Base-by-base conservation (phyloP, 768 basidiomycete genomes). In the Rhodotorula babjevae region DNA sequence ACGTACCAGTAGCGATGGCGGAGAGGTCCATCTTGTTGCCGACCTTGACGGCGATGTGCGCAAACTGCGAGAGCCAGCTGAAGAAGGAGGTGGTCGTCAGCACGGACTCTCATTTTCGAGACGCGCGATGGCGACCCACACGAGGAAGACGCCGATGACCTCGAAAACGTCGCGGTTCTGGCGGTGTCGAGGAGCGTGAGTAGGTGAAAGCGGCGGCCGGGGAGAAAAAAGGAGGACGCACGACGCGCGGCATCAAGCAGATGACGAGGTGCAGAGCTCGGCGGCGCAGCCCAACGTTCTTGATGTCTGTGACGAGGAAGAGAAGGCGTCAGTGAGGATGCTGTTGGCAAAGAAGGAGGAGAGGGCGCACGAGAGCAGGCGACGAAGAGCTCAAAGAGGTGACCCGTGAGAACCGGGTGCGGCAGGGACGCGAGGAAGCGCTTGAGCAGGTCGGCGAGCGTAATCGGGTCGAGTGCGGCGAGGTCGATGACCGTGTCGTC, bases 111-210 rank as follows among this genome's bases (percentile, higher is more conserved):
- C 10, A 11, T 27, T 8, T 15, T n/a, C 52, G 14, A n/a, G n/a
- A 7, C 18, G 42, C n/a, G 25, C 36, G 25, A 23, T 27, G 15
- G 25, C 1, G 23, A 52, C 47, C 25, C n/a, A 66, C 65, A 61
- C 31, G 23, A 75, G 61, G 57, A 75, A 75, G 40, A 75, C 57
- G 52, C 68, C 66, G 29, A 75, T 52, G 46, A 71, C 70, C 47
- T 75, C 74, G 47, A 71, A 47, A 0, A 75, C 70, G 50, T 75
- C 67, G 12, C 70, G 47, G 46, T 75, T 75, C 70, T 61, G 60
- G 12, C 4, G 10, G n/a, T n/a, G 44, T 6, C 3, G 3, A 14
- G 61, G 11, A 15, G 11, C 11, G 27, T 9, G 18, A 16, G 21
- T 21, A 2, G 29, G 1, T 21, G 31, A n/a, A 2, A 1, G 29